These are phyloP conservation scores for Apocynum venetum DNA, from an alignment of 257 asterid genomes.

Conservation along the genomic window DNA sequence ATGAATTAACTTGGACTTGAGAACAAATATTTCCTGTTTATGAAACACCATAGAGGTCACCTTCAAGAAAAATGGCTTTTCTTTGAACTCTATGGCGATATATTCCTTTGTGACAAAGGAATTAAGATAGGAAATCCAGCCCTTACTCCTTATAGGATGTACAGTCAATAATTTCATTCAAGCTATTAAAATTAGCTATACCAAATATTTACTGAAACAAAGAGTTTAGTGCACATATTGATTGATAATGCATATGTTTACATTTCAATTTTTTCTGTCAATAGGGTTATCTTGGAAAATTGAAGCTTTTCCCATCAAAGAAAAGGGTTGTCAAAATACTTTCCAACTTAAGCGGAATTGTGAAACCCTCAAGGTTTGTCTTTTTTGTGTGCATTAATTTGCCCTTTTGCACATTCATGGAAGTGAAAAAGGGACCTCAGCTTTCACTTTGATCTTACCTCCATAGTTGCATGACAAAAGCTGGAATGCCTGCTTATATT, in stretches of 20 bases:
- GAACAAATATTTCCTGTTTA: not conserved
- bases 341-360: constrained; percentile 59
- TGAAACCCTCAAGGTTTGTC: constrained; percentile 80
- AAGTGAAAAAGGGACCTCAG: not conserved
- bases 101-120: not conserved
- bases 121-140: not conserved
- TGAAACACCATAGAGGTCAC: not conserved
- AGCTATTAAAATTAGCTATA: not conserved
- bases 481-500: not conserved
- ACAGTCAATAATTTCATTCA: not conserved
- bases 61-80: not conserved
- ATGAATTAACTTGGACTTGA: constrained; percentile 1
- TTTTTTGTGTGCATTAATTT: not conserved
- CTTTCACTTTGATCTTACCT: not conserved
- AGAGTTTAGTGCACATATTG: not conserved
- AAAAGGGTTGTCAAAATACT: constrained; percentile 69
- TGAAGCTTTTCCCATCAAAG: constrained; percentile 78
- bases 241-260: not conserved
- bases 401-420: not conserved
- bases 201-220: not conserved
- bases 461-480: not conserved
- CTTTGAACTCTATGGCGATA: not conserved
- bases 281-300: constrained; percentile 61
- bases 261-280: not conserved
- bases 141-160: not conserved